Evolutionary conservation across 1,139 yeast species (phyloP).

Genomic region (Kurtzmaniella quercitrusa): DNA sequence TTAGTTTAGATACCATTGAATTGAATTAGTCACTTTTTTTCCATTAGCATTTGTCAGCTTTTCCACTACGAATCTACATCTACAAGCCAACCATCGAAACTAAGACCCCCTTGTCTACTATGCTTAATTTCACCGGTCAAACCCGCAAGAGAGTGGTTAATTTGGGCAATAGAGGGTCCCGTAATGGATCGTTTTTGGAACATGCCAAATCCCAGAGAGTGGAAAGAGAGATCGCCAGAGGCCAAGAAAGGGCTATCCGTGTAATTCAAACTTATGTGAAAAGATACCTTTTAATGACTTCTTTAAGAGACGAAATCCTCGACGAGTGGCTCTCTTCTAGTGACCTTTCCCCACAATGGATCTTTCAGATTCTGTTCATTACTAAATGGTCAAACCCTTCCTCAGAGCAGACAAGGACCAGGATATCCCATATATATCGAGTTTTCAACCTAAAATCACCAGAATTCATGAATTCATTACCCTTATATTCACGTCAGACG

Average conservation of each 20-base stretch:
- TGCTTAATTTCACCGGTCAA: slow-evolving; percentile 65
- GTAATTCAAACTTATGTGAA: slow-evolving; percentile 47
- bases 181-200: slow-evolving; percentile 39
- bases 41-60: no score
- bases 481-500: background rate
- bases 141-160: slow-evolving; percentile 64
- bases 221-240: slow-evolving; percentile 55
- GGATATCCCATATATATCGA: background rate
- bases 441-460: background rate
- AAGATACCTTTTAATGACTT: slow-evolving; percentile 25
- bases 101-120: slow-evolving; percentile 9
- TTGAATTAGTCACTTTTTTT: no score
- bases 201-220: slow-evolving; percentile 64
- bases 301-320: slow-evolving; percentile 1
- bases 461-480: background rate
- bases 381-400: slow-evolving; percentile 10
- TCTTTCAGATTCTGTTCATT: slow-evolving; percentile 16
- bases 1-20: no score
- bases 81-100: background rate
- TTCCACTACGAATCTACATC: background rate
- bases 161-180: slow-evolving; percentile 53
- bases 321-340: slow-evolving; percentile 10
- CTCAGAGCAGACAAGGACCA: background rate
- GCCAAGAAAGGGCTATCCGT: slow-evolving; percentile 44
- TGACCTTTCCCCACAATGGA: slow-evolving; percentile 10